Conservation (phyloP, 805 yeast genomes). For the Ogataea saltuana region DNA sequence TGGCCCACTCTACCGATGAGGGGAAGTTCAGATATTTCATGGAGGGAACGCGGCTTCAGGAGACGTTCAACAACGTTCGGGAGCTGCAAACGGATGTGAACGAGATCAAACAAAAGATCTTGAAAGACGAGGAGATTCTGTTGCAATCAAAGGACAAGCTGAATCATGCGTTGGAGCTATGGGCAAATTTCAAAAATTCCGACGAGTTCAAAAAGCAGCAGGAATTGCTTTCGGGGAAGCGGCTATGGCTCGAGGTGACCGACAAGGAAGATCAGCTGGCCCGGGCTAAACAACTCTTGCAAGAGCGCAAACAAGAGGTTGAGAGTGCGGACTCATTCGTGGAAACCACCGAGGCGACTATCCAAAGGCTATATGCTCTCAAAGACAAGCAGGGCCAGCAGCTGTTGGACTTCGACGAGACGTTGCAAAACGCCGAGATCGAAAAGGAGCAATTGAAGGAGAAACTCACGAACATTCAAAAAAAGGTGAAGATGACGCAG, state of each 20-base stretch:
- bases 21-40: slow-evolving; percentile 76
- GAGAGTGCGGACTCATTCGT: slow-evolving; percentile 25
- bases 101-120: slow-evolving; percentile 39
- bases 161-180: slow-evolving; percentile 43
- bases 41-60: slow-evolving; percentile 76
- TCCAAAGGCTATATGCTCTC: slow-evolving; percentile 10
- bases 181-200: slow-evolving; percentile 42
- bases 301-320: slow-evolving; percentile 19
- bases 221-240: slow-evolving; percentile 46
- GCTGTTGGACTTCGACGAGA: slow-evolving; percentile 19
- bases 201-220: slow-evolving; percentile 42
- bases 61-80: slow-evolving; percentile 56
- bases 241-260: slow-evolving; percentile 47
- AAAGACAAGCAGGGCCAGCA: slow-evolving; percentile 22
- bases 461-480: slow-evolving; percentile 25
- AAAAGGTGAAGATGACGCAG: slow-evolving; percentile 23
- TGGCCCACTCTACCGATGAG: slow-evolving; percentile 71
- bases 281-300: slow-evolving; percentile 23
- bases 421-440: slow-evolving; percentile 12
- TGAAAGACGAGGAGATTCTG: slow-evolving; percentile 36
- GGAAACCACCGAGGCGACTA: slow-evolving; percentile 13
- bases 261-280: slow-evolving; percentile 27
- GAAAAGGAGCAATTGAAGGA: slow-evolving; percentile 17
- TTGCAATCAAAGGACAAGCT: slow-evolving; percentile 39
- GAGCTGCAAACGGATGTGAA: slow-evolving; percentile 43